Evolutionary conservation across 208 protist species (phyloP).

Genomic region (Borovskyia barvae): DNA sequence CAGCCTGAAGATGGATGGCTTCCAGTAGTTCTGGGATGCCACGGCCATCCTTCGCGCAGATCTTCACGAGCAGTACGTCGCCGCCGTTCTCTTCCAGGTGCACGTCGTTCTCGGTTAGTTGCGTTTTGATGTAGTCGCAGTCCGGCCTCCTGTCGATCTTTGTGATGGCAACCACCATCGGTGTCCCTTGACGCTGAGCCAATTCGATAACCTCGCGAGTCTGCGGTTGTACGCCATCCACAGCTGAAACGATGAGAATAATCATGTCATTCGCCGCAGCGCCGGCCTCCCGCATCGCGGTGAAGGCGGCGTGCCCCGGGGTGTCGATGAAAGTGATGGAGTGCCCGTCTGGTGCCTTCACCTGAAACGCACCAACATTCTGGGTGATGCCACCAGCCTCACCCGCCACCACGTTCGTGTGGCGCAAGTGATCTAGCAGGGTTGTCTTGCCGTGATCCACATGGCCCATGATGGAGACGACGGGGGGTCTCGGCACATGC

Average conservation of each 20-base stretch:
- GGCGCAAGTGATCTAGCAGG: constrained; percentile 94
- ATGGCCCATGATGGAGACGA: constrained; percentile 99
- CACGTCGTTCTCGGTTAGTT: constrained; percentile 77
- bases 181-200: constrained; percentile 60
- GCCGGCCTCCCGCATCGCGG: constrained; percentile 94
- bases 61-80: constrained; percentile 88
- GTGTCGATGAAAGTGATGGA: constrained; percentile 98
- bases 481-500: constrained; percentile 82
- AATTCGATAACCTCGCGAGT: constrained; percentile 92
- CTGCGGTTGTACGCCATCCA: constrained; percentile 95
- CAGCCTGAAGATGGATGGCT: constrained; percentile 83
- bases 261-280: constrained; percentile 96
- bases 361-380: constrained; percentile 93
- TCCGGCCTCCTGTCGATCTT: constrained; percentile 96
- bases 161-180: constrained; percentile 96
- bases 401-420: constrained; percentile 88
- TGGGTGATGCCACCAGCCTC: constrained; percentile 99
- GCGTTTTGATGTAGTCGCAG: constrained; percentile 67
- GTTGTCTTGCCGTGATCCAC: constrained; percentile 99
- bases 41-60: constrained; percentile 89
- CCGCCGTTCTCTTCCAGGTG: constrained; percentile 94
- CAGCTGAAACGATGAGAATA: constrained; percentile 95
- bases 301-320: constrained; percentile 96
- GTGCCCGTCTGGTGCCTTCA: constrained; percentile 42
- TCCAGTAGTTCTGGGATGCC: constrained; percentile 90